A percentile compares a stretch with the other conserved stretches of the same genome.
Conservation (phyloP, 2,329 filamentous ascomycete species). For the Aspergillus ochraceus region DNA sequence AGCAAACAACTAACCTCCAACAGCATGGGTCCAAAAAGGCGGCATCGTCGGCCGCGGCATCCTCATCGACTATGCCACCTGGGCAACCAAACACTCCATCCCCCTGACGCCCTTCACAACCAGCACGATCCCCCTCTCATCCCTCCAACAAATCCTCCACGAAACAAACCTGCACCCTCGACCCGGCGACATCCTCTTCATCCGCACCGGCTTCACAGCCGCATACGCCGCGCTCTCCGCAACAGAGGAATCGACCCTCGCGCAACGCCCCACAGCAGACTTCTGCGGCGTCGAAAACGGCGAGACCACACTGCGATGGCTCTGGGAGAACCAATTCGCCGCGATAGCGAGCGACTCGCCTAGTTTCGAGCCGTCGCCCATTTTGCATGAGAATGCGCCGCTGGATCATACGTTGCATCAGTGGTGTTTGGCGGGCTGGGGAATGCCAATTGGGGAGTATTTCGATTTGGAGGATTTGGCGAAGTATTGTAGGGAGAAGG, state of each 20-base stretch:
- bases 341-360: conserved; percentile 60
- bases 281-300: conserved; percentile 51
- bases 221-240: conserved; percentile 42
- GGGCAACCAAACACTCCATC: conserved; percentile 41
- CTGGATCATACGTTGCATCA: conserved; percentile 27
- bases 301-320: conserved; percentile 53
- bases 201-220: conserved; percentile 55
- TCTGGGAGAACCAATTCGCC: conserved; percentile 58
- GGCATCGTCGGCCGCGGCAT: conserved; percentile 50
- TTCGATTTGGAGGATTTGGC: conserved; percentile 46
- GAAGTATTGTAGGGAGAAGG: conserved; percentile 35
- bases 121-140: conserved; percentile 44
- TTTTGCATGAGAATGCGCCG: conserved; percentile 41
- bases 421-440: conserved; percentile 49
- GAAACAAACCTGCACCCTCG: conserved; percentile 42
- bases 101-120: conserved; percentile 43
- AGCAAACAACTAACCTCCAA: not conserved
- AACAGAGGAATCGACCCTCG: conserved; percentile 40
- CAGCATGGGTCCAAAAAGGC: conserved; percentile 39
- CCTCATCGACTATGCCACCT: conserved; percentile 49
- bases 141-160: conserved; percentile 47
- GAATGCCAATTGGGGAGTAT: conserved; percentile 48
- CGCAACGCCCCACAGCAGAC: conserved; percentile 23
- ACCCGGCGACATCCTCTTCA: conserved; percentile 58
- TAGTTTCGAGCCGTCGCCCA: conserved; percentile 45